Conservation (phyloP, 331 rosid genomes). For the Saraca asoca region DNA sequence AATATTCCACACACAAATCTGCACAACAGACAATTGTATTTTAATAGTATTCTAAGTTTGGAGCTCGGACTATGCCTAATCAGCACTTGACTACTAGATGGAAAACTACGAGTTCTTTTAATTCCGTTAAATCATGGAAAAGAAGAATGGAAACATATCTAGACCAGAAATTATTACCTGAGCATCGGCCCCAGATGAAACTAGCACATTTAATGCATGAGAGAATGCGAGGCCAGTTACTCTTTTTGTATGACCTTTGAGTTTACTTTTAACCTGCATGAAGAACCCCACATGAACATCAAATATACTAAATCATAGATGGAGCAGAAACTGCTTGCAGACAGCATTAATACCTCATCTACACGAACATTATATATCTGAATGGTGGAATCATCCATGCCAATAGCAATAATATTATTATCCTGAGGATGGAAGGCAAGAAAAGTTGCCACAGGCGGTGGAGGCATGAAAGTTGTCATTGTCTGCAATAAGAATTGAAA, state of each 20-base stretch:
- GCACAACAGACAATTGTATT: slow-evolving; percentile 27
- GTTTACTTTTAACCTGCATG: slow-evolving; percentile 93
- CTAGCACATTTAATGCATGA: slow-evolving; percentile 74
- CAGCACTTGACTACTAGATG: slow-evolving; percentile 13
- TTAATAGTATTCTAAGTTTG: background rate
- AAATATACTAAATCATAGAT: slow-evolving; percentile 27
- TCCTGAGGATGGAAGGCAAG: slow-evolving; percentile 96
- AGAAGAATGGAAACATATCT: slow-evolving; percentile 25
- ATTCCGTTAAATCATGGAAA: slow-evolving; percentile 17
- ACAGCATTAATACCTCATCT: slow-evolving; percentile 65
- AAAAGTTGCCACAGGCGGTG: slow-evolving; percentile 91
- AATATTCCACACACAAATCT: slow-evolving; percentile 85
- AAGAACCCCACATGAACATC: slow-evolving; percentile 35
- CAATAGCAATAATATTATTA: slow-evolving; percentile 88
- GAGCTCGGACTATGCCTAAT: background rate
- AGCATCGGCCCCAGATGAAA: slow-evolving; percentile 96
- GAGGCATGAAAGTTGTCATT: slow-evolving; percentile 95
- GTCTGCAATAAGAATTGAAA: slow-evolving; percentile 58
- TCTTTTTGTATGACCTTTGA: slow-evolving; percentile 95
- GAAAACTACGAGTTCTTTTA: background rate
- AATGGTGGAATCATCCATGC: slow-evolving; percentile 91
- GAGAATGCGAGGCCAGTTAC: slow-evolving; percentile 97
- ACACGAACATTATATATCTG: slow-evolving; percentile 89
- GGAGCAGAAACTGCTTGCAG: slow-evolving; percentile 4
- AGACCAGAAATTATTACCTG: slow-evolving; percentile 57